Base-by-base conservation (phyloP, 1,284 basidiomycete genomes). In the Leccinum pachyderme region DNA sequence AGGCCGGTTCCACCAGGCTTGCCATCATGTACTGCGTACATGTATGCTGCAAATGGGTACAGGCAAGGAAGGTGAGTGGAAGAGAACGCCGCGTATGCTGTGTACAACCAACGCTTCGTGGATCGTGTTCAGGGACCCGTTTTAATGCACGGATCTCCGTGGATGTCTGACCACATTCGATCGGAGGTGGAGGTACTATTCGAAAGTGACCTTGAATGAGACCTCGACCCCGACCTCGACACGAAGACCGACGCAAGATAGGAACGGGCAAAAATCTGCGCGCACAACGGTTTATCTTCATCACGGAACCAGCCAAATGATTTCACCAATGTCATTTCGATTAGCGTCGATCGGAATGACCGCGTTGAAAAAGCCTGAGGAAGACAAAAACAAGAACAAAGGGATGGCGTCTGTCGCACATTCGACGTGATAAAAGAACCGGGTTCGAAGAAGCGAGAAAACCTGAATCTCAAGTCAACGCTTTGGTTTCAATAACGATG, bases 381-480 rank as follows among this genome's bases (percentile, higher is more conserved):
- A 50, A 45, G 11, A 5, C 4, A 0, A 7, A 13, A 28, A n/a
- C n/a, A 13, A 28, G 39, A 22, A 41, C 11, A 22, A 39, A 24
- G 13, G 1, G 9, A 12, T 13, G 7, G 6, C 4, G 1, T 44
- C 5, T 11, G 57, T 49, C 18, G 7, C 11, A 6, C 37, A 39
- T 11, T 57, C 43, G 25, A 60, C 18, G 35, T 46, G 52, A 45
- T 62, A 64, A 5, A 56, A 60, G 28, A 64, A 53, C 2, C 58
- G 61, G 9, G 5, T 31, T 7, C 5, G 43, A 7, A 35, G 22
- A 12, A 41, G 39, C 18, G 18, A 39, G 37, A 39, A 41, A 41
- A 22, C 39, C 12, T 22, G 18, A 41, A 41, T 41, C 39, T 7
- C 39, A 22, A 6, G 18, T 22, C 39, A 12, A 41, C 39, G 6